Base-by-base conservation (phyloP, 345 rosid genomes). In the Firmiana major region DNA sequence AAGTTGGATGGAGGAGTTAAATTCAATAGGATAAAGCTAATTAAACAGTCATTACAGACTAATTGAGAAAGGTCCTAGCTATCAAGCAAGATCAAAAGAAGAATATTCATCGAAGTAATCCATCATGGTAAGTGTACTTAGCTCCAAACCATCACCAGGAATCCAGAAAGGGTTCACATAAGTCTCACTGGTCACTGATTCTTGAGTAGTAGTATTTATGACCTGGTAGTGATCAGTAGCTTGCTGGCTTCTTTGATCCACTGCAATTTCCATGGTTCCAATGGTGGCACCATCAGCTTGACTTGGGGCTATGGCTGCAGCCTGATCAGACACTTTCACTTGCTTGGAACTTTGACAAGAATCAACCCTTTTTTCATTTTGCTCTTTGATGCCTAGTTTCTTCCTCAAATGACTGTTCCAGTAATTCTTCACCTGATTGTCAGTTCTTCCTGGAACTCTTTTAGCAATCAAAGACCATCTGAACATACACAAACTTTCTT, bases 391-490 rank as follows among this genome's bases (percentile, higher is more conserved):
- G 26, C 86, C 83, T 9, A 87, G 82, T 81, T 80, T 88, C 76
- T 87, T 88, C 80, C 89, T 83, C 79, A 87, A 78, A 81, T 82
- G 90, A 1, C 87, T 85, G 64, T 90, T 88, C 92, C 92, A 88
- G 85, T 87, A 86, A 73, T 88, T 90, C 81, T 90, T 90, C 85
- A 89, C 91, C 85, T 87, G 94, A 76, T 90, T 89, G 81, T 91
- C 94, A 9, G 91, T 91, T 74, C 93, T 74, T 57, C 94, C 93
- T 1, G 93, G 94, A 48, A 88, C 89, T n/a, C 93, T 69, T 83
- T 85, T 88, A 1, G 91, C 95, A 65, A 91, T 91, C 82, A 91
- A 75, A 58, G 95, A 84, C 95, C 95, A 89, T 82, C 94, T 88
- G 77, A 24, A 73, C 34, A 43, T 31, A 73, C 7, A 68, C 3